Conservation (phyloP, 2,329 filamentous ascomycete species). For the Microdochium bolleyi region DNA sequence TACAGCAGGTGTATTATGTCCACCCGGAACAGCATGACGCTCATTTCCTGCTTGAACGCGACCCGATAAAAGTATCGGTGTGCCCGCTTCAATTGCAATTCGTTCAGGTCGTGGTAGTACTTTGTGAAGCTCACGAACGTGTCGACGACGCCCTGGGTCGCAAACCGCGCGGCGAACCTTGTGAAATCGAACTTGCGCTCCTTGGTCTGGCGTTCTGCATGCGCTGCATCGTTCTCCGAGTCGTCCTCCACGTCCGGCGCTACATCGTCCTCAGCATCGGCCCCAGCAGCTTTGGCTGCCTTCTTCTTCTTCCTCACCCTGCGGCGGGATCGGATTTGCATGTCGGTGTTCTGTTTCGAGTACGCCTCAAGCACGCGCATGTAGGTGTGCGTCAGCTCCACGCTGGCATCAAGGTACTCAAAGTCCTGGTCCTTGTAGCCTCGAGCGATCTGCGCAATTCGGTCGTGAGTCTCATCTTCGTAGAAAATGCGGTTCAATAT, state of each 20-base stretch:
- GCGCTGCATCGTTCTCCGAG: slow-evolving; percentile 61
- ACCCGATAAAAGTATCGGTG: slow-evolving; percentile 93
- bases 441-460: slow-evolving; percentile 69
- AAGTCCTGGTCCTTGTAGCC: slow-evolving; percentile 93
- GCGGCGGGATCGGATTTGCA: slow-evolving; percentile 82
- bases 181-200: slow-evolving; percentile 94
- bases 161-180: slow-evolving; percentile 72
- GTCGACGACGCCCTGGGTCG: slow-evolving; percentile 77
- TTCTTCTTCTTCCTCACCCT: slow-evolving; percentile 67
- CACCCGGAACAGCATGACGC: slow-evolving; percentile 79
- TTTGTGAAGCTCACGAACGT: slow-evolving; percentile 76
- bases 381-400: slow-evolving; percentile 86
- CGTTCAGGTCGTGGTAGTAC: slow-evolving; percentile 73
- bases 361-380: slow-evolving; percentile 86
- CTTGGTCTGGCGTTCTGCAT: slow-evolving; percentile 61
- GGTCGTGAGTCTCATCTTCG: slow-evolving; percentile 88
- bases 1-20: slow-evolving; percentile 87
- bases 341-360: slow-evolving; percentile 87
- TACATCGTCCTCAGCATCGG: slow-evolving; percentile 36
- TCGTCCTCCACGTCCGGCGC: slow-evolving; percentile 53
- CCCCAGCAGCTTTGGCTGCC: slow-evolving; percentile 38
- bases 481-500: slow-evolving; percentile 97
- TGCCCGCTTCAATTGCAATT: slow-evolving; percentile 77
- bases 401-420: slow-evolving; percentile 85
- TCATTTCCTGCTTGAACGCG: slow-evolving; percentile 90